Percentiles rank a stretch among this genome's conserved stretches.
Evolutionary conservation across 441 rosid genomes (phyloP).

Genomic region (Bruguiera hainesii): DNA sequence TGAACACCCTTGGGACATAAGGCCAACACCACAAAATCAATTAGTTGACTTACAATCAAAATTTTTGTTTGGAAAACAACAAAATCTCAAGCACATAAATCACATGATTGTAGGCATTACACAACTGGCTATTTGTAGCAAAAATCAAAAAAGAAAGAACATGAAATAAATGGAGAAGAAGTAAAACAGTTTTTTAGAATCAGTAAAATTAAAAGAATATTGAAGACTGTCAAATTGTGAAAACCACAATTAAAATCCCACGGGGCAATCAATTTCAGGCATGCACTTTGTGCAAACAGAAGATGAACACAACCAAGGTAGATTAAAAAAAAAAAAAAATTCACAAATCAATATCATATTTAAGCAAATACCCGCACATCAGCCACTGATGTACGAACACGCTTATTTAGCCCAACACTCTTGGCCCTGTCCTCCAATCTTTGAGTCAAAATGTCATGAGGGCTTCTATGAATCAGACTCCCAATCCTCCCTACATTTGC

Average conservation of each 20-base stretch:
- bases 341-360: conserved; percentile 12
- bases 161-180: too few relatives aligned
- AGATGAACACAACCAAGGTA: conserved; percentile 15
- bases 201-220: too few relatives aligned
- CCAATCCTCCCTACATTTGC: conserved; percentile 35
- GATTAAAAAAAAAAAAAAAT: conserved; percentile 6
- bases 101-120: neutral
- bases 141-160: neutral
- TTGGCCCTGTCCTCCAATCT: conserved; percentile 57
- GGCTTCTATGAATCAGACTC: conserved; percentile 40
- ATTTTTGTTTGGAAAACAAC: conserved; percentile 7
- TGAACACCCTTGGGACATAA: neutral
- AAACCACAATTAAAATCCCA: neutral
- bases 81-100: neutral
- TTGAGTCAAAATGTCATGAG: conserved; percentile 41
- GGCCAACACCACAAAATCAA: conserved; percentile 1
- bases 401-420: conserved; percentile 47
- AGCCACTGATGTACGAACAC: conserved; percentile 47
- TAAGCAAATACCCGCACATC: conserved; percentile 53
- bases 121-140: neutral
- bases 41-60: neutral
- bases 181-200: too few relatives aligned
- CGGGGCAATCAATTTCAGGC: neutral
- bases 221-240: neutral
- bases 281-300: neutral